Conservation (phyloP, 1,284 basidiomycete species). For the Sphaerobolus stellatus region DNA sequence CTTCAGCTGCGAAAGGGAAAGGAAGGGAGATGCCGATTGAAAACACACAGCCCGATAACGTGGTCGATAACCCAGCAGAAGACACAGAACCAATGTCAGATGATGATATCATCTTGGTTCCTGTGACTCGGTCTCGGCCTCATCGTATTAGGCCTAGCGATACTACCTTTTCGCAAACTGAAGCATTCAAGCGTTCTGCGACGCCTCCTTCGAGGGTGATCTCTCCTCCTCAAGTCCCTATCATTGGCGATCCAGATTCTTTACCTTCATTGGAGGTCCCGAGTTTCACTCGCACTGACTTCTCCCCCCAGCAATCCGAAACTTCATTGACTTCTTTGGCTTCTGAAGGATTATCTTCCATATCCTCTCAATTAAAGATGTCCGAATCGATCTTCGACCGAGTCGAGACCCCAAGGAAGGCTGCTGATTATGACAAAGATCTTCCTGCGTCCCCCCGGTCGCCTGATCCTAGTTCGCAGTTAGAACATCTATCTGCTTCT, state of each 20-base stretch:
- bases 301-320: constrained; percentile 2
- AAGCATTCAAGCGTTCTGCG: too few relatives aligned
- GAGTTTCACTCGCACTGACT: too few relatives aligned
- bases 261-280: too few relatives aligned
- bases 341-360: neutral
- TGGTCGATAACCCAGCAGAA: neutral
- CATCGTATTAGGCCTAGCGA: too few relatives aligned
- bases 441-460: constrained; percentile 11
- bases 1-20: neutral
- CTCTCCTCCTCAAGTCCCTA: too few relatives aligned
- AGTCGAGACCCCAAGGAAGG: too few relatives aligned
- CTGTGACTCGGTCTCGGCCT: neutral
- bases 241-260: too few relatives aligned
- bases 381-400: too few relatives aligned
- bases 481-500: neutral
- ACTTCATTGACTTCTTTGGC: constrained; percentile 4
- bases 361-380: neutral
- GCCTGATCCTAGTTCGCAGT: neutral
- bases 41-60: neutral
- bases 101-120: neutral
- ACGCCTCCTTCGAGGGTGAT: too few relatives aligned
- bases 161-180: too few relatives aligned
- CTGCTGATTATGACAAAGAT: constrained; percentile 8
- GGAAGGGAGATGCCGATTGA: neutral
- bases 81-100: neutral